Evolutionary conservation across 768 basidiomycete species (phyloP).

Genomic region (Guyanaporus albipodus): DNA sequence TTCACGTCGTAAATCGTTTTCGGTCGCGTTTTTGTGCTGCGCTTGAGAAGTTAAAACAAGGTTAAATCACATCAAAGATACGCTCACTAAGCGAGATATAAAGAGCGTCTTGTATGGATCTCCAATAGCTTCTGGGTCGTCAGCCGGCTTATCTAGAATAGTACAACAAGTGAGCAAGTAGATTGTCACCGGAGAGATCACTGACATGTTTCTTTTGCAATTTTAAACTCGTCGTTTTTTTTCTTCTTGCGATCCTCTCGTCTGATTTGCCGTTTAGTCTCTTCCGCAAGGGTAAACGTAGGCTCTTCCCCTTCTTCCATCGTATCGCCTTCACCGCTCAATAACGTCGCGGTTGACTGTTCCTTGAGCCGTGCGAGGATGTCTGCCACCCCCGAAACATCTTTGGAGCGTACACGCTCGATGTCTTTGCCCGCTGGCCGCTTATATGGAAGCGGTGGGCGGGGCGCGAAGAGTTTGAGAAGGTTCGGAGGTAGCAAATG

Average conservation of each 20-base stretch:
- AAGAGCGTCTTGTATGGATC: constrained; percentile 99
- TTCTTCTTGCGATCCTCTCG: constrained; percentile 77
- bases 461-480: constrained; percentile 92
- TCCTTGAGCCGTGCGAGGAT: constrained; percentile 75
- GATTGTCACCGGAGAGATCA: constrained; percentile 14
- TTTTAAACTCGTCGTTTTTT: constrained; percentile 69
- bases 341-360: constrained; percentile 64
- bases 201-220: constrained; percentile 83
- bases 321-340: constrained; percentile 55
- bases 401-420: constrained; percentile 63
- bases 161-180: constrained; percentile 6
- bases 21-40: constrained; percentile 89
- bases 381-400: constrained; percentile 70
- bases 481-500: constrained; percentile 94
- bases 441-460: constrained; percentile 83
- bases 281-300: constrained; percentile 76
- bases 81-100: constrained; percentile 80
- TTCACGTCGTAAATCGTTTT: constrained; percentile 88
- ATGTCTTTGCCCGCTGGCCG: constrained; percentile 85
- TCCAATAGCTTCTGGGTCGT: constrained; percentile 85
- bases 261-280: constrained; percentile 72
- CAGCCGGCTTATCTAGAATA: constrained; percentile 82
- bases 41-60: constrained; percentile 15
- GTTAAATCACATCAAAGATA: neutral
- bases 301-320: constrained; percentile 88